These are phyloP conservation scores for Monosporascus sp. DNA, from an alignment of 2,329 filamentous ascomycete species.

Conservation along the genomic window DNA sequence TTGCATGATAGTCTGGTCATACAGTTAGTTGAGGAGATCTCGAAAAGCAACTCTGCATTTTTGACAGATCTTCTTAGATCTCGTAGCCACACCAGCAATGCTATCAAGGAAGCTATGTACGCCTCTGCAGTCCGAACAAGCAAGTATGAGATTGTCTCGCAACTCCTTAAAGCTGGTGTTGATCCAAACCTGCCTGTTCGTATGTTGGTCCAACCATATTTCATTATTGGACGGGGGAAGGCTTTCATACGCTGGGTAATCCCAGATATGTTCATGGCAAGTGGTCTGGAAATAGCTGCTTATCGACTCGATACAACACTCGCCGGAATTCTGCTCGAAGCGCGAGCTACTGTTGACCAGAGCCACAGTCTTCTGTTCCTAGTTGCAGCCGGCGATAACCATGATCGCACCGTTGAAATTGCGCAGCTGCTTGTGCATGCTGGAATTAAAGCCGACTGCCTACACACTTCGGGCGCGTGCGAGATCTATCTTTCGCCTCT, in stretches of 20 bases:
- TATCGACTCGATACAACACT: too few relatives aligned
- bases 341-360: too few relatives aligned
- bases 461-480: accelerated
- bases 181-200: neutral
- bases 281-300: too few relatives aligned
- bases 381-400: too few relatives aligned
- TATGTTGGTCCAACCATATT: accelerated
- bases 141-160: neutral
- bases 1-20: accelerated
- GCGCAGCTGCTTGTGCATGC: too few relatives aligned
- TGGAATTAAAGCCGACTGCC: too few relatives aligned
- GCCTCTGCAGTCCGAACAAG: conserved; percentile 1
- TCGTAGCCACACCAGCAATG: neutral
- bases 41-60: neutral
- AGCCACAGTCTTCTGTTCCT: too few relatives aligned
- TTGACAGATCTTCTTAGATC: neutral
- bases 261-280: accelerated
- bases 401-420: too few relatives aligned
- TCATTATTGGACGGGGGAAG: too few relatives aligned
- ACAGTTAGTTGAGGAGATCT: neutral
- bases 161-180: conserved; percentile 4
- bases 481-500: neutral
- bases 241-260: too few relatives aligned
- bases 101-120: conserved; percentile 4
- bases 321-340: too few relatives aligned